Conservation (phyloP, 208 protist genomes). For the Acanthamoeba polyphaga region DNA sequence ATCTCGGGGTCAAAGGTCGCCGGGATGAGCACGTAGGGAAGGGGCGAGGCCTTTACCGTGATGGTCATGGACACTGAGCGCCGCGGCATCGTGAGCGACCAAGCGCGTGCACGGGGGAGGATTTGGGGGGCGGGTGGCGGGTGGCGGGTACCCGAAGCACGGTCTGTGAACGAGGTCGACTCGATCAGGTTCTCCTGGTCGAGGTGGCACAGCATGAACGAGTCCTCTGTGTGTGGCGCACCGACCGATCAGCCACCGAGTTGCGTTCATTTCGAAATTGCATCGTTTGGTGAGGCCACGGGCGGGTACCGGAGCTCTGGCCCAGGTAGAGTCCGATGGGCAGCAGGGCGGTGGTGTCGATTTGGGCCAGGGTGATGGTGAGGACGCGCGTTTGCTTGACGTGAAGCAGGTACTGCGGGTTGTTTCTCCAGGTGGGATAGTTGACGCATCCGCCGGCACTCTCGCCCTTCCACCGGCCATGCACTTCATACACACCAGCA, state of each 20-base stretch:
- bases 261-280: background rate
- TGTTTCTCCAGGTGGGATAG: conserved; percentile 51
- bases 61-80: conserved; percentile 2
- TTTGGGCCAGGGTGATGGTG: conserved; percentile 19
- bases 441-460: conserved; percentile 70
- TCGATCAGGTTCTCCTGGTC: conserved; percentile 19
- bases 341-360: background rate
- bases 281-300: background rate
- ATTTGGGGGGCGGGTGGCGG: background rate
- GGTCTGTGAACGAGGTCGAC: conserved; percentile 3
- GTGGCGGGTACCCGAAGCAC: background rate
- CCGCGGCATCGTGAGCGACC: background rate
- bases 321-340: conserved; percentile 37
- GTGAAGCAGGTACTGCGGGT: conserved; percentile 46
- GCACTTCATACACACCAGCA: background rate
- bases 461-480: conserved; percentile 48
- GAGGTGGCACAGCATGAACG: conserved; percentile 36
- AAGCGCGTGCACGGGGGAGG: background rate
- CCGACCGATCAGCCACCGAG: background rate
- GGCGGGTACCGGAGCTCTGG: conserved; percentile 17
- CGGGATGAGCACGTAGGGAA: conserved; percentile 53
- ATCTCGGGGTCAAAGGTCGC: conserved; percentile 39
- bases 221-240: conserved; percentile 9
- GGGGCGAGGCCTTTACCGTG: background rate
- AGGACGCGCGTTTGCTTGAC: background rate